These are phyloP conservation scores for Acacia confusa DNA, from an alignment of 306 rosid genomes.

Conservation along the genomic window DNA sequence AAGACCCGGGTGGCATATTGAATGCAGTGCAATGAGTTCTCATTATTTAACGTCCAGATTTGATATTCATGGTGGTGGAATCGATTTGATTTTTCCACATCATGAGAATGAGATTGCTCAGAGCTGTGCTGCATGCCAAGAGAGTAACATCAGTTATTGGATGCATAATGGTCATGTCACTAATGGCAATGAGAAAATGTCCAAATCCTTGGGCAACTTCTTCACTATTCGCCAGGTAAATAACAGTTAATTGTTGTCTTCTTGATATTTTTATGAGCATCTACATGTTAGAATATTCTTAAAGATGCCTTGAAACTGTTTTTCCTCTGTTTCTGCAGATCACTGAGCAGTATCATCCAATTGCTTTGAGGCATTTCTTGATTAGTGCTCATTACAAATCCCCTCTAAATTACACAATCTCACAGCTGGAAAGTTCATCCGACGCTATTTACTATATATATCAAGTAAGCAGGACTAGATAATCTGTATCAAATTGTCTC, in stretches of 20 bases:
- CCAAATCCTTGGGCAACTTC: slow-evolving; percentile 91
- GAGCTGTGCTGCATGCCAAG: slow-evolving; percentile 85
- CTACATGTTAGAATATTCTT: slow-evolving; percentile 23
- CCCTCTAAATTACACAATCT: slow-evolving; percentile 75
- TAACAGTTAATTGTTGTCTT: slow-evolving; percentile 9
- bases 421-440: slow-evolving; percentile 81
- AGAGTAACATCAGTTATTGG: slow-evolving; percentile 74
- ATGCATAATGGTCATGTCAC: slow-evolving; percentile 98
- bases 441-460: slow-evolving; percentile 80
- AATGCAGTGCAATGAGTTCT: slow-evolving; percentile 99
- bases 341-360: slow-evolving; percentile 73
- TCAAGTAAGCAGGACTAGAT: slow-evolving; percentile 53
- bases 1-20: slow-evolving; percentile 99
- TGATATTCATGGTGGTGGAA: slow-evolving; percentile 99
- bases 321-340: slow-evolving; percentile 51
- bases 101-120: slow-evolving; percentile 98
- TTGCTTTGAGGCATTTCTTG: slow-evolving; percentile 87
- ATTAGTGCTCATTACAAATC: slow-evolving; percentile 80
- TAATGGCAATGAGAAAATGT: slow-evolving; percentile 88
- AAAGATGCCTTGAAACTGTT: slow-evolving; percentile 20
- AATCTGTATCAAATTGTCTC: slow-evolving; percentile 29
- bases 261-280: slow-evolving; percentile 8
- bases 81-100: slow-evolving; percentile 94
- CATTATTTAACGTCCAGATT: slow-evolving; percentile 73
- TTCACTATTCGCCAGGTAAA: slow-evolving; percentile 95